Evolutionary conservation across 2,329 filamentous ascomycete genomes (phyloP).

Genomic region (Xylariaceae sp.): DNA sequence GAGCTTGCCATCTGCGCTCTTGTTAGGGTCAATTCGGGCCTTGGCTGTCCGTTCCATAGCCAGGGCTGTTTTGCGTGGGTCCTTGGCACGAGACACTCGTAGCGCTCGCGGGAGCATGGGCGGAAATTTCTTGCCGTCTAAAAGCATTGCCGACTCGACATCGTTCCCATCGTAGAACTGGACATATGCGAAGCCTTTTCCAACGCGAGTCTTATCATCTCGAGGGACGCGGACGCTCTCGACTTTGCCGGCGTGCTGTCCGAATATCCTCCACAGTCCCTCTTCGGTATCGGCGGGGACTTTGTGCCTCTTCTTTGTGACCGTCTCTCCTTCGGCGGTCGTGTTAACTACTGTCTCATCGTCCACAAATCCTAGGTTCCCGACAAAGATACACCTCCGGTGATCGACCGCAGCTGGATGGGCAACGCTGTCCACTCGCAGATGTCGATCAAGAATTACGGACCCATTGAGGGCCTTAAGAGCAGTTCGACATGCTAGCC

Average conservation of each 20-base stretch:
- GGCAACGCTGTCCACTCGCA: constrained; percentile 85
- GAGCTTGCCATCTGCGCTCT: constrained; percentile 28
- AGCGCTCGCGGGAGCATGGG: constrained; percentile 87
- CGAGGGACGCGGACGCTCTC: constrained; percentile 91
- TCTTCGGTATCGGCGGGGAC: constrained; percentile 83
- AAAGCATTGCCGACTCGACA: constrained; percentile 83
- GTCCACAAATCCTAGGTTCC: constrained; percentile 93
- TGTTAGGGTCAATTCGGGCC: constrained; percentile 30
- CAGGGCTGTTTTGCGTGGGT: constrained; percentile 54
- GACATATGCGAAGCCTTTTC: constrained; percentile 96
- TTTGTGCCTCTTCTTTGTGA: constrained; percentile 68
- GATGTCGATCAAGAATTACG: constrained; percentile 75
- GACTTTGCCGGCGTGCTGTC: constrained; percentile 67
- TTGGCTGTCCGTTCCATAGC: constrained; percentile 47
- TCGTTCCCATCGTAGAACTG: constrained; percentile 86
- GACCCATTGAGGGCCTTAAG: constrained; percentile 75
- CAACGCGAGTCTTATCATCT: constrained; percentile 83
- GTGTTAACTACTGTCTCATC: constrained; percentile 70
- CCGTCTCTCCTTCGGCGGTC: constrained; percentile 58
- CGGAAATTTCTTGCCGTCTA: constrained; percentile 87
- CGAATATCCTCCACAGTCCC: constrained; percentile 80
- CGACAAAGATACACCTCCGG: constrained; percentile 89
- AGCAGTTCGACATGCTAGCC: constrained; percentile 69
- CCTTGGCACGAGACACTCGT: constrained; percentile 81
- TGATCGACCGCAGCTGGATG: constrained; percentile 80